These are phyloP conservation scores for Posidonia australis DNA, from an alignment of 106 monocot species.

Conservation along the genomic window DNA sequence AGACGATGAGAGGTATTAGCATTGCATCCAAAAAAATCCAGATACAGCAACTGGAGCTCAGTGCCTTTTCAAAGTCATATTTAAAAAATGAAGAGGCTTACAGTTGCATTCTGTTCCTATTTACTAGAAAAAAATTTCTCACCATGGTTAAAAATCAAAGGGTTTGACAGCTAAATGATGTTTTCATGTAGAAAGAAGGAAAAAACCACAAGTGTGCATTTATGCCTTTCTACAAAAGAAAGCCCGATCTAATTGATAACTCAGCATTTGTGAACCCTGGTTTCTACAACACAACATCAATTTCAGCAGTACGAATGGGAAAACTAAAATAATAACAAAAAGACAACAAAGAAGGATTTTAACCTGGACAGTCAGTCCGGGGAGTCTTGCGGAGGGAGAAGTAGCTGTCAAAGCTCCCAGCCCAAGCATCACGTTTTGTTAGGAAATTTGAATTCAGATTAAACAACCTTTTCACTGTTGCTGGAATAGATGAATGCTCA, in stretches of 20 bases:
- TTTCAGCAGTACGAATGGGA: neutral
- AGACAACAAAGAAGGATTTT: neutral
- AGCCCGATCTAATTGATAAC: too few species aligned
- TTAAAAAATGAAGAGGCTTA: too few species aligned
- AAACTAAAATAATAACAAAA: neutral
- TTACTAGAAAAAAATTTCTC: too few species aligned
- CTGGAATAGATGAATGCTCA: conserved; percentile 68
- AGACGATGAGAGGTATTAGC: neutral
- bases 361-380: conserved; percentile 86
- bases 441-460: conserved; percentile 66
- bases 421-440: conserved; percentile 91
- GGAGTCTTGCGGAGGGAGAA: conserved; percentile 73
- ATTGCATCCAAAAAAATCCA: neutral
- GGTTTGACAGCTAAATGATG: too few species aligned
- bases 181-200: too few species aligned
- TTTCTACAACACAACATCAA: neutral
- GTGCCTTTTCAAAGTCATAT: too few species aligned
- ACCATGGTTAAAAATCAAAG: too few species aligned
- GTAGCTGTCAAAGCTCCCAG: conserved; percentile 61
- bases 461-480: conserved; percentile 34
- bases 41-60: neutral
- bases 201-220: too few species aligned
- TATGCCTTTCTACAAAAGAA: too few species aligned
- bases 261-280: too few species aligned
- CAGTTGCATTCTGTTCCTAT: too few species aligned